A percentile compares a stretch with the other conserved stretches of the same genome.
Conservation (phyloP, 345 rosid genomes). For the Hevea brasiliensis region DNA sequence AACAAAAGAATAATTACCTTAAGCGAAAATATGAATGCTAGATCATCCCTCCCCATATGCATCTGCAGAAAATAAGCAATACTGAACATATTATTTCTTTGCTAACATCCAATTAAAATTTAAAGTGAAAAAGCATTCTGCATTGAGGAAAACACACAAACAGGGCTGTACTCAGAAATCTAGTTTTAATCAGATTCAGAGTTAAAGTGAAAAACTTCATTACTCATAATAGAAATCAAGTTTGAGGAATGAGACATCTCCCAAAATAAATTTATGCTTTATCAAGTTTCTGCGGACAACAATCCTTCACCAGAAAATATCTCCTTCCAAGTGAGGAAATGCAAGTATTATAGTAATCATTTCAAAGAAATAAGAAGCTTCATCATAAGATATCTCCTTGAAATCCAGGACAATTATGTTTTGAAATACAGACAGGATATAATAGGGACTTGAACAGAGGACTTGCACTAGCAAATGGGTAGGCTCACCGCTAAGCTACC, state of each 20-base stretch:
- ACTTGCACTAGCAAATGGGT: no score
- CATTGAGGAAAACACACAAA: no score
- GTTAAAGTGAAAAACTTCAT: not conserved
- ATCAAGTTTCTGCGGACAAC: no score
- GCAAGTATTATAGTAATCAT: no score
- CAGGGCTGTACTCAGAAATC: not conserved
- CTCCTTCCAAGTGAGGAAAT: no score
- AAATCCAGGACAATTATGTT: not conserved
- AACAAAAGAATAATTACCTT: conserved; percentile 52
- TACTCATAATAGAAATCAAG: not conserved
- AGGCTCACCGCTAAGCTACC: no score
- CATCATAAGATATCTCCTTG: no score
- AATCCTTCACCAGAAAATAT: no score
- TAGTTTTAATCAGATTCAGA: not conserved
- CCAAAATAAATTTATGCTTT: no score
- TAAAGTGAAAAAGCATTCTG: not conserved
- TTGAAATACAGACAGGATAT: not conserved
- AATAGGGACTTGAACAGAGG: not conserved
- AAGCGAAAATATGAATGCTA: conserved; percentile 77
- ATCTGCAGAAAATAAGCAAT: conserved; percentile 47
- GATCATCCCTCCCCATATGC: conserved; percentile 87
- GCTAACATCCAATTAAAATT: not conserved
- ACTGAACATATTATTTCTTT: conserved; percentile 16
- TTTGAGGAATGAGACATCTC: no score
- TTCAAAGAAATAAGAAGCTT: not conserved